Base-by-base conservation (phyloP, 23 red algal genomes). In the Gracilaria gracilis region DNA sequence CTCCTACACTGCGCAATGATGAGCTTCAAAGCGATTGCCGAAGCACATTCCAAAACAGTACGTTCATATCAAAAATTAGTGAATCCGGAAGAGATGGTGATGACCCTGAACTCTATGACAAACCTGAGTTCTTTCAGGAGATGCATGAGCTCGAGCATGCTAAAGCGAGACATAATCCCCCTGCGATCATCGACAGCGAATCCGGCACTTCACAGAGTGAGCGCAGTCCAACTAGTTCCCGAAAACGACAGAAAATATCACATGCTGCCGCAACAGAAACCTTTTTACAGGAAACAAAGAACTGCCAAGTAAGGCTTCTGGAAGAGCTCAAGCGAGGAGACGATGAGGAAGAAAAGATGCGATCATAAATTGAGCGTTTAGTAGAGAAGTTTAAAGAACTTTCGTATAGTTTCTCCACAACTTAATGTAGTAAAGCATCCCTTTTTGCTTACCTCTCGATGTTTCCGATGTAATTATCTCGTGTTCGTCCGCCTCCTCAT, bases 121-220 rank as follows among this genome's bases (percentile, higher is more conserved):
- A 86, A 37, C 82, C 82, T 16, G 61, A 72, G 23, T 86, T 71
- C 31, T 86, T 67, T 1, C 34, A 86, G 23, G 7, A 71, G 38
- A 70, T 86, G 61, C 82, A 86, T 44, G 61, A 86, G 38, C 82
- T 71, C 25, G 82, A 70, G 67, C 33, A 38, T 11, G 27, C 9
- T 31, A 86, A 86, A 51, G 82, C 82, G 20, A 5, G 58, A 42
- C 57, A 86, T 19, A 14, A 33, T 5, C 82, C 61, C 35, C 61
- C 28, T 71, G 82, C 51, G 19, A 19, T 55, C 1, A 55, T 55
- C 1, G 14, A 55, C 51, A 15, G 51, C 0, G 33, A 42, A 37
- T n/a, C 31, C 1, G 35, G 0, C 2, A 23, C 20, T 12, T 1
- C 35, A 46, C 4, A 4, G 42, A 39, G 13, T 46, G 5, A 46